phyloP scores from a whole-genome alignment of 257 asterid genomes.

The Capsicum rhomboideum region DNA sequence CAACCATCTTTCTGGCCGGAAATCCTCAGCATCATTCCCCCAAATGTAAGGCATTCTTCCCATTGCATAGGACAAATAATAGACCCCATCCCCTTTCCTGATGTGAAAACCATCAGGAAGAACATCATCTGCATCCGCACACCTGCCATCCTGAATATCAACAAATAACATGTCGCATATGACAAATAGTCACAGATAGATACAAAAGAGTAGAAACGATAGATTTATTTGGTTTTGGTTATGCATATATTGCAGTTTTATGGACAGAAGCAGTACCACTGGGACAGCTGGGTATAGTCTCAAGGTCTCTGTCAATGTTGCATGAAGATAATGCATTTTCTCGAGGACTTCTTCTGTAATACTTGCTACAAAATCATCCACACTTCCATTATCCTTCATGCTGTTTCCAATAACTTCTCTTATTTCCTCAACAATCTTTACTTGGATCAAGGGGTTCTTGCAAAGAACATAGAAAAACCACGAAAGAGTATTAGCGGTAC shows the following conservation, averaged over 20 bases:
- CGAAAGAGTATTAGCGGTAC: slow-evolving; percentile 64
- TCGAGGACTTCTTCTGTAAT: slow-evolving; percentile 56
- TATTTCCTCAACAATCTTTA: slow-evolving; percentile 39
- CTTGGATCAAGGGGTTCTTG: slow-evolving; percentile 50
- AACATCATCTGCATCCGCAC: slow-evolving; percentile 57
- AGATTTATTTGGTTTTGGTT: not conserved
- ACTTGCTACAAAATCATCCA: slow-evolving; percentile 27
- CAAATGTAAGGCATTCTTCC: too few relatives aligned
- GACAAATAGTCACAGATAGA: not conserved
- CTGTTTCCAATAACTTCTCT: slow-evolving; percentile 2
- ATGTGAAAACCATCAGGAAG: slow-evolving; percentile 65
- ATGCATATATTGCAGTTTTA: not conserved
- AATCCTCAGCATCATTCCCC: not conserved
- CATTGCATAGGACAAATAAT: too few relatives aligned
- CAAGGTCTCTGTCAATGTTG: slow-evolving; percentile 58
- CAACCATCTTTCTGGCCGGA: slow-evolving; percentile 47
- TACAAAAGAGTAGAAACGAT: not conserved
- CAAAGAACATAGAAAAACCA: slow-evolving; percentile 66
- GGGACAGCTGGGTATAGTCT: slow-evolving; percentile 81
- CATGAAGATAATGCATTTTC: slow-evolving; percentile 66
- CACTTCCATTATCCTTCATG: slow-evolving; percentile 1
- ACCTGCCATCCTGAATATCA: slow-evolving; percentile 48
- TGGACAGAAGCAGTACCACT: slow-evolving; percentile 23
- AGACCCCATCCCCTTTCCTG: slow-evolving; percentile 6
- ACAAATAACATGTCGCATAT: not conserved